Conservation (phyloP, 2,329 filamentous ascomycete genomes). For the Alternaria gansuensis region DNA sequence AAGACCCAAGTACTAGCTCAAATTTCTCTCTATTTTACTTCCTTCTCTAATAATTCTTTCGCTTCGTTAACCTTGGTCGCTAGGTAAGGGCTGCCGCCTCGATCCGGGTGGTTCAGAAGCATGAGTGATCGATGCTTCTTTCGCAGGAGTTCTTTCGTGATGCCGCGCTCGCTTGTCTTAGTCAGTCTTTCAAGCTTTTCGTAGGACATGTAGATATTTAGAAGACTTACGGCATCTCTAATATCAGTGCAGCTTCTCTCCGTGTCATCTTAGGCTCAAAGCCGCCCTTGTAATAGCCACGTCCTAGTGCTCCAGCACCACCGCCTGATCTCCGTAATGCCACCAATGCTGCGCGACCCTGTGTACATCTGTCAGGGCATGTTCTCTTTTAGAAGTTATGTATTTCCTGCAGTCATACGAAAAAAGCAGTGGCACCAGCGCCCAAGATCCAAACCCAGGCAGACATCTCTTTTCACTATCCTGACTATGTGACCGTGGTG, state of each 20-base stretch:
- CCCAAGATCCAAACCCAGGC: conserved; percentile 67
- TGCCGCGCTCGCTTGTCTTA: conserved; percentile 74
- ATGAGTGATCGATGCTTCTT: conserved; percentile 96
- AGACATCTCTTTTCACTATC: conserved; percentile 57
- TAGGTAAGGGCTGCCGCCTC: conserved; percentile 93
- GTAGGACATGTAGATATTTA: not conserved
- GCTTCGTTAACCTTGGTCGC: conserved; percentile 99
- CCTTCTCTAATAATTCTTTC: conserved; percentile 93
- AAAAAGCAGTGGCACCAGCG: conserved; percentile 71
- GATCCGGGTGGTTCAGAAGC: conserved; percentile 97
- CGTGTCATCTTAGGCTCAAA: conserved; percentile 95
- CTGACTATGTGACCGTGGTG: conserved; percentile 7
- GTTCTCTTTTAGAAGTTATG: not conserved
- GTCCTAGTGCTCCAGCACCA: conserved; percentile 78
- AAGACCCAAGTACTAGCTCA: too few relatives aligned
- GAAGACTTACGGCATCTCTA: conserved; percentile 81
- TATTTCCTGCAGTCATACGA: conserved; percentile 57
- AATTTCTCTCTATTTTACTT: conserved; percentile 34
- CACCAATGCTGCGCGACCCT: conserved; percentile 93
- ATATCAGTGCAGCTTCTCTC: conserved; percentile 87
- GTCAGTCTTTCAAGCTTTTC: conserved; percentile 11
- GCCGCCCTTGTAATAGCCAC: conserved; percentile 97
- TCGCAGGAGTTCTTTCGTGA: conserved; percentile 92
- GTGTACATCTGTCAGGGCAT: conserved; percentile 26
- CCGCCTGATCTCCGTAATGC: conserved; percentile 81